Evolutionary conservation across 257 asterid species (phyloP).

Genomic region (Fraxinus anomala): DNA sequence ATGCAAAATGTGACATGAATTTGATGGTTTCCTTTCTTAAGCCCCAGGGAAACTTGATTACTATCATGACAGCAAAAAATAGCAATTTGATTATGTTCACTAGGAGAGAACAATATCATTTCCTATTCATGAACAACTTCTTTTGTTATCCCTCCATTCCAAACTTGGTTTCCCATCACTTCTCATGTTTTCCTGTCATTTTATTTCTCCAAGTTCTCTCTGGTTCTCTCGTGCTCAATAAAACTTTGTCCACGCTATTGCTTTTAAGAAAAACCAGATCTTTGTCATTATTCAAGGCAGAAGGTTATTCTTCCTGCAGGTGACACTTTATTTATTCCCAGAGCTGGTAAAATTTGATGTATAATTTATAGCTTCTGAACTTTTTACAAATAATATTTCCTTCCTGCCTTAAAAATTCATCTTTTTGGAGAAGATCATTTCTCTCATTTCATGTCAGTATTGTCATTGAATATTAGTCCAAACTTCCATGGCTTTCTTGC

Average conservation of each 20-base stretch:
- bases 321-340: neutral
- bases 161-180: neutral
- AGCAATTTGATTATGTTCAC: neutral
- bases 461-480: neutral
- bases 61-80: neutral
- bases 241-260: neutral
- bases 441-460: neutral
- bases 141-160: neutral
- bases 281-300: neutral
- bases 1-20: neutral
- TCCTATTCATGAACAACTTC: neutral
- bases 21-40: neutral
- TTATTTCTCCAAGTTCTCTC: too few species aligned
- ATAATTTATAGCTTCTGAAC: neutral
- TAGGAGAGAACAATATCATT: neutral
- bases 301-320: neutral
- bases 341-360: neutral
- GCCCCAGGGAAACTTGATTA: neutral
- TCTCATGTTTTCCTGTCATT: neutral
- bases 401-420: neutral
- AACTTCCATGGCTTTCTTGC: neutral
- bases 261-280: neutral
- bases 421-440: neutral
- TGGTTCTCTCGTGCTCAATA: neutral
- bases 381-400: neutral